Percentiles rank a stretch among this genome's conserved stretches.
Evolutionary conservation across 208 protist species (phyloP).

Genomic region (Polymyxa betae): DNA sequence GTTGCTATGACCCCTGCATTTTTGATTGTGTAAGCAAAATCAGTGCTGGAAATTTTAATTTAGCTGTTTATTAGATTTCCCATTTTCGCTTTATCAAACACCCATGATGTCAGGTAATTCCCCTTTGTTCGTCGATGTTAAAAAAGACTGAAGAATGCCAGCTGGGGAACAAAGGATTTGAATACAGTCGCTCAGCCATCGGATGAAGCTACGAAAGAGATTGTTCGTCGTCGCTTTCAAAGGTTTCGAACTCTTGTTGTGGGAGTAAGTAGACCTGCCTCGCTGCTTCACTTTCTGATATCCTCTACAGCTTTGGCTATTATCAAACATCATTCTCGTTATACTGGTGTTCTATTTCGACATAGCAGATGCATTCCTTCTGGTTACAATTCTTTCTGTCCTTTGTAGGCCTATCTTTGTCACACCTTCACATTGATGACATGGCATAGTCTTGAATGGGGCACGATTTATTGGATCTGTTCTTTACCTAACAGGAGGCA

Average conservation of each 20-base stretch:
- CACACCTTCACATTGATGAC: background rate
- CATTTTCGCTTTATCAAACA: background rate
- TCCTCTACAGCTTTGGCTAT: background rate
- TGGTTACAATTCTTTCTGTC: background rate
- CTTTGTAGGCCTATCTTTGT: background rate
- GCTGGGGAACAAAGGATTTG: slow-evolving; percentile 44
- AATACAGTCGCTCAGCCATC: background rate
- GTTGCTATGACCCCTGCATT: background rate
- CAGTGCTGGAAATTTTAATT: background rate
- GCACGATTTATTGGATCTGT: slow-evolving; percentile 16
- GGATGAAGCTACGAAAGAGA: background rate
- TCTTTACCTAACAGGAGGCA: slow-evolving; percentile 20
- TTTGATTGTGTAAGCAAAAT: slow-evolving; percentile 4
- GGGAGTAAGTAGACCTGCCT: background rate
- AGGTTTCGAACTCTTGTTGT: slow-evolving; percentile 31
- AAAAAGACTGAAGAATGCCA: background rate
- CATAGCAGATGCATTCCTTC: background rate
- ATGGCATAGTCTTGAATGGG: slow-evolving; percentile 21
- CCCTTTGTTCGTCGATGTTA: background rate
- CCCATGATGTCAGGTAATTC: slow-evolving; percentile 39
- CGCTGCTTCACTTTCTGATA: background rate
- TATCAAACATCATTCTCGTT: slow-evolving; percentile 28
- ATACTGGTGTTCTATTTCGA: background rate
- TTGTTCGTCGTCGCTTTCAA: background rate
- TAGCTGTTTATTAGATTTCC: background rate